Base-by-base conservation (phyloP, 2,329 filamentous ascomycete species). In the Venturia pyrina region DNA sequence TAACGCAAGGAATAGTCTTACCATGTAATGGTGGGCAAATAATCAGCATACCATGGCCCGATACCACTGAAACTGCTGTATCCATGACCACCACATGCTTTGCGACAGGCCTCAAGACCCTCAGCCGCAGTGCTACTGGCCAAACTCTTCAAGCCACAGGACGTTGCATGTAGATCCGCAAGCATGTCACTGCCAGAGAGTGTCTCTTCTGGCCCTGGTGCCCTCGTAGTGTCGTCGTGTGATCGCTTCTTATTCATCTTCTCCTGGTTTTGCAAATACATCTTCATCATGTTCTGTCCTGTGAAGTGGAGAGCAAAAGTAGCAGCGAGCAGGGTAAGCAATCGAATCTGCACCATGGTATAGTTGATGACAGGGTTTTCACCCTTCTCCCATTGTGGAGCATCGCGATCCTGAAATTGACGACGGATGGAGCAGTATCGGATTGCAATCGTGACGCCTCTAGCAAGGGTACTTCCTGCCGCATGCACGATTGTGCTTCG, bases 291-390 rank as follows among this genome's bases (percentile, higher is more conserved):
- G 44, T 84, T 84, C 66, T 87, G 85, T 40, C 89, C 89, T 21
- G 89, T 91, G 72, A 91, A 92, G 75, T 91, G 88, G 15, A 92
- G 80, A 17, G 89, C 89, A 69, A 89, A 92, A 1, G 87, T 89
- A 1, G 89, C 83, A 0, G 89, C 89, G 10, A 93, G 79, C 2
- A 92, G 80, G 1, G 89, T 88, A 24, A 92, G 78, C 1, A 92
- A 79, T 60, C 89, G 85, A 71, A 89, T 84, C 74, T 92, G 89
- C 8, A 92, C 89, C 85, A 90, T 92, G 68, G 88, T 90, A 77
- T 92, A 92, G 79, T 92, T 89, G 40, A 92, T 79, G 1, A 92
- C 89, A 70, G 88, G 87, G 73, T 87, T 91, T 78, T 92, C 89
- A 6, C 83, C 85, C 34, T 78, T 74, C 68, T 82, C 79, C 50